Evolutionary conservation across 805 yeast species (phyloP).

Genomic region (Candida manassasensis): DNA sequence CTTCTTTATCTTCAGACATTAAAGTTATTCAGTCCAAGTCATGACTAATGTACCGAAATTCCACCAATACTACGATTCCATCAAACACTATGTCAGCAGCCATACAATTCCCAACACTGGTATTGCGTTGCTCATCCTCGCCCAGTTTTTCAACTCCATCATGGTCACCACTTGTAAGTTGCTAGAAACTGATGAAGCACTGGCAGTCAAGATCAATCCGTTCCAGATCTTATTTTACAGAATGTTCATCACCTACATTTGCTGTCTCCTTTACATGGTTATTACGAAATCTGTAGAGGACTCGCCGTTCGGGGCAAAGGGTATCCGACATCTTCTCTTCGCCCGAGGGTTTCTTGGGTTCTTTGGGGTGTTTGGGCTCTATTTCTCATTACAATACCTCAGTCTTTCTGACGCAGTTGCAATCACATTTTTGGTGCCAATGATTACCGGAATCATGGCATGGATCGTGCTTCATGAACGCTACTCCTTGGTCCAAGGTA

Average conservation of each 20-base stretch:
- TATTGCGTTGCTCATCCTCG: constrained; percentile 47
- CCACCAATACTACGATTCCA: too few species aligned
- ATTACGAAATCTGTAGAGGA: constrained; percentile 45
- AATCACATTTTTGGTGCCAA: constrained; percentile 73
- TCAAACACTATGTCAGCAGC: too few species aligned
- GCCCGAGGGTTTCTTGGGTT: constrained; percentile 70
- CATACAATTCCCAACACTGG: constrained; percentile 45
- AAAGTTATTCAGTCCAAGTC: too few species aligned
- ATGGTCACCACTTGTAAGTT: constrained; percentile 76
- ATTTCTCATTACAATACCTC: constrained; percentile 67
- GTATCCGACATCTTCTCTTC: constrained; percentile 48
- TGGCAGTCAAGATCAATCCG: constrained; percentile 63
- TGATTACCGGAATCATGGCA: constrained; percentile 71
- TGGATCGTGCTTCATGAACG: constrained; percentile 61
- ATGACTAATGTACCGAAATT: too few species aligned
- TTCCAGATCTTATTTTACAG: constrained; percentile 73
- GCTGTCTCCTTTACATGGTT: constrained; percentile 55
- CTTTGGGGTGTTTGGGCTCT: constrained; percentile 75
- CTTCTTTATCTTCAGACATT: too few species aligned
- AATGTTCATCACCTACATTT: constrained; percentile 65
- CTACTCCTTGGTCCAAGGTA: constrained; percentile 61
- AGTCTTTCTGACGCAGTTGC: constrained; percentile 79
- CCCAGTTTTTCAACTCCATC: constrained; percentile 71
- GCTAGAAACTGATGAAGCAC: constrained; percentile 60
- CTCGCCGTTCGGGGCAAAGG: constrained; percentile 68